Percentiles rank a stretch among this genome's conserved stretches.
phyloP scores from a whole-genome alignment of 169 alveolate species.

The Plasmodium billcollinsi region DNA sequence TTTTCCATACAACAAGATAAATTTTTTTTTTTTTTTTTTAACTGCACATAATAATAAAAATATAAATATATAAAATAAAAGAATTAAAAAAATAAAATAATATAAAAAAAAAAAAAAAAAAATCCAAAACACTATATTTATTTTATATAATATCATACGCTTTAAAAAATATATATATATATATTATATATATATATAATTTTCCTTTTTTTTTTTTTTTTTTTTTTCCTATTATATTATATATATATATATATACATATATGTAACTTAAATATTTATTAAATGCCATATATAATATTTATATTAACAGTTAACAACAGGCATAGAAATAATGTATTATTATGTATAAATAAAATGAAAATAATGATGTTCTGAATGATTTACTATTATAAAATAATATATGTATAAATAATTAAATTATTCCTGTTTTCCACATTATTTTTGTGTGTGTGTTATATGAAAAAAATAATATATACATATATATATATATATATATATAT shows the following conservation, averaged over 20 bases:
- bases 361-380: slow-evolving; percentile 3
- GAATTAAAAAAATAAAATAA: not conserved
- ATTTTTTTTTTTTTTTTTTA: not conserved
- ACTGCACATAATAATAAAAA: slow-evolving; percentile 27
- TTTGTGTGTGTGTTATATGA: slow-evolving; percentile 34
- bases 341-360: not conserved
- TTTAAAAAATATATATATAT: not conserved
- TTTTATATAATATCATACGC: not conserved
- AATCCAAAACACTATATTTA: slow-evolving; percentile 1
- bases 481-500: no score
- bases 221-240: not conserved
- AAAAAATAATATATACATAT: slow-evolving; percentile 1
- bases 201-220: slow-evolving; percentile 3
- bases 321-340: slow-evolving; percentile 42
- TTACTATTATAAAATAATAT: not conserved
- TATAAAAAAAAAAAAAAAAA: slow-evolving; percentile 9
- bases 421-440: not conserved
- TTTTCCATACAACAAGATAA: slow-evolving; percentile 59
- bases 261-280: not conserved
- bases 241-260: slow-evolving; percentile 4
- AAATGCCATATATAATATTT: slow-evolving; percentile 9
- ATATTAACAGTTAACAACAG: slow-evolving; percentile 11
- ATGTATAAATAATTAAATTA: not conserved
- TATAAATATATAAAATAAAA: slow-evolving; percentile 11
- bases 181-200: not conserved